These are phyloP conservation scores for Gastrolobium bilobum DNA, from an alignment of 306 rosid genomes.

Conservation along the genomic window DNA sequence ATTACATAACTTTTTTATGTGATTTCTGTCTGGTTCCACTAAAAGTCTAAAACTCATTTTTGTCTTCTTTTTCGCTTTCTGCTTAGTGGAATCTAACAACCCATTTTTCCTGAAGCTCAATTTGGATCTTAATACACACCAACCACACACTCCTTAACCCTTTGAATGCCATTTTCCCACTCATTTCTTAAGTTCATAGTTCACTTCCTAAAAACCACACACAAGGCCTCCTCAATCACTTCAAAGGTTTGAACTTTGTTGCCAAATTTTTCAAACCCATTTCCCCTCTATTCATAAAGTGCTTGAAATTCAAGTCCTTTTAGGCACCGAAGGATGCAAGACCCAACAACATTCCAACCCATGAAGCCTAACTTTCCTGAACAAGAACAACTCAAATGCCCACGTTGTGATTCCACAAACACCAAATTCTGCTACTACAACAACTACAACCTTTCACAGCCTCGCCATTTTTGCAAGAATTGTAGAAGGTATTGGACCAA, in stretches of 20 bases:
- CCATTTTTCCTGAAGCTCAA: background rate
- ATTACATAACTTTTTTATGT: conserved; percentile 5
- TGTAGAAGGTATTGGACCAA: conserved; percentile 94
- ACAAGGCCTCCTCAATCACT: background rate
- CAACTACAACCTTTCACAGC: conserved; percentile 95
- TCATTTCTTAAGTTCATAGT: background rate
- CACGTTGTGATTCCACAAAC: conserved; percentile 84
- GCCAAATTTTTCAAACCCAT: conserved; percentile 21
- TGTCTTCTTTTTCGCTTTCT: conserved; percentile 43
- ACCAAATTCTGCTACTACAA: conserved; percentile 97
- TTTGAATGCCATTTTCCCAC: background rate
- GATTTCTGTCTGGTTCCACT: conserved; percentile 25
- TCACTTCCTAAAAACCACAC: background rate
- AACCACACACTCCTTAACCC: background rate
- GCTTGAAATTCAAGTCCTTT: background rate
- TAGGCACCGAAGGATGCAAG: conserved; percentile 61
- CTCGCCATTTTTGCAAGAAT: conserved; percentile 91
- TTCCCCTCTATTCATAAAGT: background rate
- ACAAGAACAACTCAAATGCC: conserved; percentile 87
- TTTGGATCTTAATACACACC: conserved; percentile 47
- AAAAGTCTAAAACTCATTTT: conserved; percentile 36
- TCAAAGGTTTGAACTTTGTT: conserved; percentile 36
- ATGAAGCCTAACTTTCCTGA: conserved; percentile 78
- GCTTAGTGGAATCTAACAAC: conserved; percentile 19
- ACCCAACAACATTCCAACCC: conserved; percentile 62